These are phyloP conservation scores for Candida hungchunana DNA, from an alignment of 805 yeast genomes.

Conservation along the genomic window DNA sequence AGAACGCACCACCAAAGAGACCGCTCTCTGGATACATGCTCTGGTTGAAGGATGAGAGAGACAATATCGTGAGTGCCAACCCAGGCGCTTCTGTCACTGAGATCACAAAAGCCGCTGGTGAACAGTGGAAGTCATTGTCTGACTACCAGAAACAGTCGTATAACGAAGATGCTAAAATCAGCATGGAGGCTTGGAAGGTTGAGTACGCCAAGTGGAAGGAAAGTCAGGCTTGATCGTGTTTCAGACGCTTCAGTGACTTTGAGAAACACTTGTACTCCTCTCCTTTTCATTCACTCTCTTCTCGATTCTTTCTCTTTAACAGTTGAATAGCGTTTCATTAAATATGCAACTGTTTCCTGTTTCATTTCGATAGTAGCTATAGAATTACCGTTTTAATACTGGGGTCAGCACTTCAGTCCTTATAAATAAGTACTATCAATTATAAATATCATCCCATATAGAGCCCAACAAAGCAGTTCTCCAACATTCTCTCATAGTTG, in stretches of 20 bases:
- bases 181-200: conserved; percentile 32
- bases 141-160: conserved; percentile 64
- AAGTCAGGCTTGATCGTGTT: conserved; percentile 7
- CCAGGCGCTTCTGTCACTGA: conserved; percentile 26
- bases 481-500: conserved; percentile 76
- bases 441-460: conserved; percentile 15
- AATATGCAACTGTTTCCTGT: too few species aligned
- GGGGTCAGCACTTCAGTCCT: neutral
- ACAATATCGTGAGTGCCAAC: conserved; percentile 7
- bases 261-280: conserved; percentile 3
- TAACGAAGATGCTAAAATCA: conserved; percentile 12
- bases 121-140: conserved; percentile 80
- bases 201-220: conserved; percentile 37
- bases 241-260: conserved; percentile 2
- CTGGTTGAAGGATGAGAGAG: conserved; percentile 16
- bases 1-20: conserved; percentile 24
- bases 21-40: conserved; percentile 17
- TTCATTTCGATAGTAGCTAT: neutral
- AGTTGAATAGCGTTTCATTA: too few species aligned
- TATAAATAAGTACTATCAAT: neutral
- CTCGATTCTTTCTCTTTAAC: too few species aligned
- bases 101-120: conserved; percentile 67
- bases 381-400: neutral
- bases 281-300: neutral
- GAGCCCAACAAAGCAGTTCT: conserved; percentile 70